A percentile compares a stretch with the other conserved stretches of the same genome.
These are phyloP conservation scores for Leccinum insolens DNA, from an alignment of 1,284 basidiomycete species.

Conservation along the genomic window DNA sequence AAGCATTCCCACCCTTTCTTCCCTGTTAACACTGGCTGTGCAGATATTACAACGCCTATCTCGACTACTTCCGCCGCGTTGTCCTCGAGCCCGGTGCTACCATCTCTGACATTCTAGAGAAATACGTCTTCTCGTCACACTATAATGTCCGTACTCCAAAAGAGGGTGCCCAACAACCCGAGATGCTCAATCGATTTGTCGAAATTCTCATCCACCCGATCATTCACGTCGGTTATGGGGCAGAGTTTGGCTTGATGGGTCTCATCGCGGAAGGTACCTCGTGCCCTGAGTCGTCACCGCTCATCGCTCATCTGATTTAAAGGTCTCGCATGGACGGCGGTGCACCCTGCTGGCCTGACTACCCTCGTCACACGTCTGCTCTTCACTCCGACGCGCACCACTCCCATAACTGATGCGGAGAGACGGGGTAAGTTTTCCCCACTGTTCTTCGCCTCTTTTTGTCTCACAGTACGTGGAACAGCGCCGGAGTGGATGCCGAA, in stretches of 20 bases:
- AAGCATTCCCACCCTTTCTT: not conserved
- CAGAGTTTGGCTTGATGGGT: conserved; percentile 65
- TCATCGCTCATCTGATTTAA: conserved; percentile 2
- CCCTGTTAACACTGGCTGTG: not conserved
- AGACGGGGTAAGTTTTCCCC: conserved; percentile 17
- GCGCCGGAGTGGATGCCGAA: conserved; percentile 26
- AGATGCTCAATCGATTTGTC: conserved; percentile 65
- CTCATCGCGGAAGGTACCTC: conserved; percentile 59
- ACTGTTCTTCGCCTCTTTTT: not conserved
- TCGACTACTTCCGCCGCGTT: conserved; percentile 37
- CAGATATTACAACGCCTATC: conserved; percentile 40
- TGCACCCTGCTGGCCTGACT: conserved; percentile 39
- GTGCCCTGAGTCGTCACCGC: not conserved
- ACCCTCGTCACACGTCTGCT: conserved; percentile 34
- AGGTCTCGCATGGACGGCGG: conserved; percentile 49
- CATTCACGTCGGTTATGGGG: conserved; percentile 66
- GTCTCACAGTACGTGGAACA: conserved; percentile 7
- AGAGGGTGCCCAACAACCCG: conserved; percentile 40
- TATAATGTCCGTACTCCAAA: conserved; percentile 29
- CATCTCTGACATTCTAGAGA: conserved; percentile 27
- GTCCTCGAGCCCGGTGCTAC: conserved; percentile 33
- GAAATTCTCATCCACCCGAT: conserved; percentile 65
- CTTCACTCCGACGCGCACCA: conserved; percentile 27
- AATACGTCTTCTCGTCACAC: conserved; percentile 30
- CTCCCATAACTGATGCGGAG: conserved; percentile 32